Base-by-base conservation (phyloP, 306 rosid species). In the Lotus japonicus region DNA sequence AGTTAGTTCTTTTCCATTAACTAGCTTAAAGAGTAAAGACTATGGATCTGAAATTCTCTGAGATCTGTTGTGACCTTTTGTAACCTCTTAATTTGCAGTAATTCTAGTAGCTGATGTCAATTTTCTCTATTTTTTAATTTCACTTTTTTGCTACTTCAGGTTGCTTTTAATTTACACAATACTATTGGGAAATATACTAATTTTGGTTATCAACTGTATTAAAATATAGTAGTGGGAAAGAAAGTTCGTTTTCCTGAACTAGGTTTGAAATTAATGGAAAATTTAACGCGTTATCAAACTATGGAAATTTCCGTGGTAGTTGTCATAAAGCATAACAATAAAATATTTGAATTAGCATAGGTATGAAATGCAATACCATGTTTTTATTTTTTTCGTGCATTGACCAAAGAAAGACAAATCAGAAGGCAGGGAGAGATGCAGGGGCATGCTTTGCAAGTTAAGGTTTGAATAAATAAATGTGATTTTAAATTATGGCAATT, bases 51-150 rank as follows among this genome's bases (percentile, higher is more conserved):
- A 41, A 26, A 38, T 62, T 65, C 62, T 46, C 21, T 45, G 33
- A 28, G 55, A 16, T 75, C 74, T 61, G n/a, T 54, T 58, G 43
- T 21, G n/a, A 60, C 51, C 28, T 64, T 33, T 21, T 69, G 80
- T 74, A 58, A 69, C 72, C 56, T 68, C 41, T 31, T 33, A n/a
- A 45, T 38, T 12, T 69, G 36, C n/a, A 28, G 64, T 63, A 44
- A 44, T 77, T 48, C 51, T 18, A n/a, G 48, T 18, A n/a, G 48
- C 46, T 66, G 9, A 14, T 36, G 68, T 53, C 31, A 44, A 70
- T 42, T 59, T 51, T 39, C 17, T 38, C 10, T 38, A 9, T 38
- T 38, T 38, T 38, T 38, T 38, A 2, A 38, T 4, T 9, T 38
- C 11, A 38, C 43, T 38, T 7, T 9, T 38, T 9, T 9, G 36